phyloP scores from a whole-genome alignment of 768 basidiomycete species.

The Hydnomerulius pinastri region DNA sequence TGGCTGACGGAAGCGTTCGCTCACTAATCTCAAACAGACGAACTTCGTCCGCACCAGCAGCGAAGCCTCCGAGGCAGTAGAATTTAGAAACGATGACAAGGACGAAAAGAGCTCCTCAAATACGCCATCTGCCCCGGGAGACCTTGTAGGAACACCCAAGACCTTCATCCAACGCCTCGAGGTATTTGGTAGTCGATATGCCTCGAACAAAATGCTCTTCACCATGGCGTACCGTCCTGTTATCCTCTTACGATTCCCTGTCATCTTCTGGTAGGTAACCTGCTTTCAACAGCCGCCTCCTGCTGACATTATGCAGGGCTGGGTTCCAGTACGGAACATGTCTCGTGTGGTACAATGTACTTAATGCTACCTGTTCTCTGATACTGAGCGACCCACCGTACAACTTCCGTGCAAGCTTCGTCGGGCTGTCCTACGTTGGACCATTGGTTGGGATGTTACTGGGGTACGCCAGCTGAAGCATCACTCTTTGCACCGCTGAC shows the following conservation, averaged over 20 bases:
- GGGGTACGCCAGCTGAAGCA: constrained; percentile 5
- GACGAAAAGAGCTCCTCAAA: constrained; percentile 13
- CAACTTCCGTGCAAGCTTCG: constrained; percentile 22
- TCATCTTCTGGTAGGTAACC: constrained; percentile 16
- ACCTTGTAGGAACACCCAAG: constrained; percentile 14
- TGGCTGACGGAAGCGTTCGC: neutral
- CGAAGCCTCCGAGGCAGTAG: constrained; percentile 14
- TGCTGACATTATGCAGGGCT: constrained; percentile 10
- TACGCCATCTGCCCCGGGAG: constrained; percentile 6
- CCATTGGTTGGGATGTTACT: constrained; percentile 23
- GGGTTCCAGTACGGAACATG: constrained; percentile 23
- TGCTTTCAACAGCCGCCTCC: neutral
- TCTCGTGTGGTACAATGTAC: constrained; percentile 26
- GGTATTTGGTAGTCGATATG: constrained; percentile 16
- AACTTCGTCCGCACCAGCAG: constrained; percentile 17
- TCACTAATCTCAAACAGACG: constrained; percentile 7
- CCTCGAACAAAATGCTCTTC: constrained; percentile 19
- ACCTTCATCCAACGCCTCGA: constrained; percentile 13
- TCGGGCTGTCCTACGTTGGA: constrained; percentile 20
- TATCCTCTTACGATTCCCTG: constrained; percentile 20
- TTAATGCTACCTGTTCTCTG: constrained; percentile 22
- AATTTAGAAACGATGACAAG: constrained; percentile 4
- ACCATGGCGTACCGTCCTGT: constrained; percentile 22
- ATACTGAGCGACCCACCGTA: constrained; percentile 21
- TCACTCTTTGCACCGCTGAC: neutral